phyloP scores from a whole-genome alignment of 352 stramenopile species.

The Globisporangium barbulae region DNA sequence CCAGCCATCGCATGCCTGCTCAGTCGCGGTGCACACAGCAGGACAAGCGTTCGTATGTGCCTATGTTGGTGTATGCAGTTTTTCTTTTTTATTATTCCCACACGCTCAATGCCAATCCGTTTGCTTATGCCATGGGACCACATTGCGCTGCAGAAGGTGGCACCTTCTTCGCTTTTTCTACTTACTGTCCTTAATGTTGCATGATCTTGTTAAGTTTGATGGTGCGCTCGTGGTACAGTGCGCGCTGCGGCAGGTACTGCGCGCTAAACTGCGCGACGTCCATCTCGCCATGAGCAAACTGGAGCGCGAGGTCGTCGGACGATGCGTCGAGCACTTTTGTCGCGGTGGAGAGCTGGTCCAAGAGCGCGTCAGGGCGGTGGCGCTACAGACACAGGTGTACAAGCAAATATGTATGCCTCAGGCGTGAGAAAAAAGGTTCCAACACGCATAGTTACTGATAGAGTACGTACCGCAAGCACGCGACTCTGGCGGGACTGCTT shows the following conservation, averaged over 20 bases:
- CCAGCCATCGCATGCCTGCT: background rate
- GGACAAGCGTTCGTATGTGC: background rate
- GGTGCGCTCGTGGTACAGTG: constrained; percentile 71
- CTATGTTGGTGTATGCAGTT: background rate
- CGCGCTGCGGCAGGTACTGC: constrained; percentile 63
- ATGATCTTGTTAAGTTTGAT: constrained; percentile 70
- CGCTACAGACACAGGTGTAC: constrained; percentile 29
- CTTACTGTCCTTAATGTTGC: constrained; percentile 16
- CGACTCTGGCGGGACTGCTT: constrained; percentile 73
- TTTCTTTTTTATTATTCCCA: constrained; percentile 7
- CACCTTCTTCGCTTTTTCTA: background rate
- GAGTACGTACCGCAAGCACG: constrained; percentile 50
- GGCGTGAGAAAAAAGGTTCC: background rate
- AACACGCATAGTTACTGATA: background rate
- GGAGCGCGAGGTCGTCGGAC: constrained; percentile 66
- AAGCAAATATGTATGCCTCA: constrained; percentile 2
- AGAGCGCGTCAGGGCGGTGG: constrained; percentile 61
- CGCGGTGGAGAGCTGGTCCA: constrained; percentile 64
- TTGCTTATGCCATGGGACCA: background rate
- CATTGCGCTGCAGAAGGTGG: background rate
- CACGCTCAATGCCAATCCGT: background rate
- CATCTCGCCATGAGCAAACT: constrained; percentile 75
- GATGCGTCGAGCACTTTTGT: constrained; percentile 58
- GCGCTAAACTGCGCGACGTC: constrained; percentile 62
- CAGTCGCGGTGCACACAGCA: background rate